phyloP scores from a whole-genome alignment of 805 yeast genomes.

The Zygotorulaspora chibaensis region DNA sequence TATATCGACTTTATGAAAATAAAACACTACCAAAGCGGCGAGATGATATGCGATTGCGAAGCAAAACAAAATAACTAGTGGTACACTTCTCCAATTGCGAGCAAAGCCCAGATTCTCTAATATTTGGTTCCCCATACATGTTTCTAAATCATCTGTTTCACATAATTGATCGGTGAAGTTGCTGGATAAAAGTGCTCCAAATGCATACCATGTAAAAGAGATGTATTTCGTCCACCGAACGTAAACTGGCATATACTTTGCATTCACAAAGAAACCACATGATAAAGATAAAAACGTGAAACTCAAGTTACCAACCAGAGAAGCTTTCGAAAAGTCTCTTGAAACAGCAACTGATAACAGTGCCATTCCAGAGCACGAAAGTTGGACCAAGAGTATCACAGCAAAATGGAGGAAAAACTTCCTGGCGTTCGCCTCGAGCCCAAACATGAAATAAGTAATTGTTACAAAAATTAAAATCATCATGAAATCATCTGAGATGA shows the following conservation, averaged over 20 bases:
- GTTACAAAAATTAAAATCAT: conserved; percentile 55
- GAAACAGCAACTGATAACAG: conserved; percentile 47
- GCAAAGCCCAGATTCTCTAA: conserved; percentile 58
- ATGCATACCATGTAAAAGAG: conserved; percentile 73
- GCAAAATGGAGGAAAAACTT: conserved; percentile 63
- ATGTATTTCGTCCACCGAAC: conserved; percentile 80
- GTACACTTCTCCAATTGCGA: conserved; percentile 58
- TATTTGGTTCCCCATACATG: conserved; percentile 45
- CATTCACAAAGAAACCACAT: conserved; percentile 76
- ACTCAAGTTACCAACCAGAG: conserved; percentile 56
- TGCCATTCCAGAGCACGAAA: conserved; percentile 35
- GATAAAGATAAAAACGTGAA: conserved; percentile 73
- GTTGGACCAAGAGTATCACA: conserved; percentile 50
- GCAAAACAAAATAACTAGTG: conserved; percentile 54
- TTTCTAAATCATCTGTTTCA: conserved; percentile 37
- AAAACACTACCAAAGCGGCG: conserved; percentile 45
- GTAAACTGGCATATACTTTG: conserved; percentile 72
- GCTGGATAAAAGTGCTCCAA: conserved; percentile 63
- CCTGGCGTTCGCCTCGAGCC: conserved; percentile 48
- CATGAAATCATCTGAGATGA: conserved; percentile 65
- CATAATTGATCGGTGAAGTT: conserved; percentile 60
- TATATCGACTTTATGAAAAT: conserved; percentile 40
- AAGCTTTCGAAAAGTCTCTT: conserved; percentile 57
- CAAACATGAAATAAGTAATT: conserved; percentile 74
- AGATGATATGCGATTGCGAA: conserved; percentile 55